phyloP scores from a whole-genome alignment of 495 filamentous ascomycete species.

The Penicillium canariense region DNA sequence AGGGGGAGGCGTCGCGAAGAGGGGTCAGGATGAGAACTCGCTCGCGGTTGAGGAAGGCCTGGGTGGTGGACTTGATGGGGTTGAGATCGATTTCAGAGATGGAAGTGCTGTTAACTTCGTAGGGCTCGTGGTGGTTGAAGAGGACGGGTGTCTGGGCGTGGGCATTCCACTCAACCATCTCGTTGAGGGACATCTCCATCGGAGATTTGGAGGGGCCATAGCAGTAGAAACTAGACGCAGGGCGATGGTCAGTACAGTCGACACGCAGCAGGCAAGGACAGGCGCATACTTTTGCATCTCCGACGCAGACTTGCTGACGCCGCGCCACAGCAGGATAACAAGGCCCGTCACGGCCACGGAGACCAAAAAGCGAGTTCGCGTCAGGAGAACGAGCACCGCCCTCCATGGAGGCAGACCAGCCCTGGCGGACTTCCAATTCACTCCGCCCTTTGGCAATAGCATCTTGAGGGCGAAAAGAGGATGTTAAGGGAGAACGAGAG shows the following conservation, averaged over 20 bases:
- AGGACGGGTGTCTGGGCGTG: constrained; percentile 89
- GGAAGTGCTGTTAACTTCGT: constrained; percentile 76
- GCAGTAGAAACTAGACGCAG: constrained; percentile 79
- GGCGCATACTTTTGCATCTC: constrained; percentile 84
- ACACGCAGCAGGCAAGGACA: background rate
- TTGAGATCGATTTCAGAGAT: constrained; percentile 83
- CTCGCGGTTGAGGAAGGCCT: constrained; percentile 76
- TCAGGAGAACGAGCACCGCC: constrained; percentile 73
- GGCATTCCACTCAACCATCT: constrained; percentile 82
- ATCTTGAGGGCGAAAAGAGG: constrained; percentile 34
- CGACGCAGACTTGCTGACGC: constrained; percentile 73
- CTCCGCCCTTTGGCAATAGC: constrained; percentile 83
- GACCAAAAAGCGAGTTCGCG: constrained; percentile 75
- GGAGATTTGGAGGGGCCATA: constrained; percentile 91
- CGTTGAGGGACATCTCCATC: constrained; percentile 89
- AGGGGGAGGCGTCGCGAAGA: constrained; percentile 80
- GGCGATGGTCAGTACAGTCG: constrained; percentile 18
- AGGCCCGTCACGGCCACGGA: constrained; percentile 68
- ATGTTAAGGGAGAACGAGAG: constrained; percentile 4
- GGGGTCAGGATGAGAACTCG: constrained; percentile 94
- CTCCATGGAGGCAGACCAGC: constrained; percentile 77
- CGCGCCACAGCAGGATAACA: constrained; percentile 86
- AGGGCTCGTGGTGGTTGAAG: constrained; percentile 89
- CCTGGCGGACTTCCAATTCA: constrained; percentile 89
- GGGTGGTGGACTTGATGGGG: constrained; percentile 72